Conservation (phyloP, 106 monocot species). For the Posidonia australis region DNA sequence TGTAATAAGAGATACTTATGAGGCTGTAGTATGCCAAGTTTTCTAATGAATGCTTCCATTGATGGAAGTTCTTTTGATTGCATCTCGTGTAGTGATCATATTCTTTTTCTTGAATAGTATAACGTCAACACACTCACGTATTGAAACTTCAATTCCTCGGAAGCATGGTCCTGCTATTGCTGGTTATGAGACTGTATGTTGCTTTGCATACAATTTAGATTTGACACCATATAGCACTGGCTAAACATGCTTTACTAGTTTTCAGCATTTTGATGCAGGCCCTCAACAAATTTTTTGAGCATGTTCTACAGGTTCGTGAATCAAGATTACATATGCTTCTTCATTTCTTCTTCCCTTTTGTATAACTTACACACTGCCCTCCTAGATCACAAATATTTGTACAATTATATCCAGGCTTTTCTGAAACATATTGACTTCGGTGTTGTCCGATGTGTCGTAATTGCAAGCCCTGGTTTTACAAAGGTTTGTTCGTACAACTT, state of each 20-base stretch:
- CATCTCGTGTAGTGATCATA: neutral
- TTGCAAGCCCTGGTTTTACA: slow-evolving; percentile 97
- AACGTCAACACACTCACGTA: slow-evolving; percentile 67
- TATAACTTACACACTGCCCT: neutral
- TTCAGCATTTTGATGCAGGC: slow-evolving; percentile 46
- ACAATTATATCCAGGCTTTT: slow-evolving; percentile 36
- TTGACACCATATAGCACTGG: neutral
- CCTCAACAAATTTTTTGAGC: slow-evolving; percentile 90
- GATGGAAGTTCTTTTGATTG: too few relatives aligned
- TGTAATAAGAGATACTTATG: too few relatives aligned
- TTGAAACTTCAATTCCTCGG: slow-evolving; percentile 91
- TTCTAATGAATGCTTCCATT: too few relatives aligned
- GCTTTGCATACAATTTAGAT: neutral
- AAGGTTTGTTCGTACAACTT: slow-evolving; percentile 40
- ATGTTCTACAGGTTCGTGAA: slow-evolving; percentile 81
- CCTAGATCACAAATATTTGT: neutral
- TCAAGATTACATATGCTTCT: neutral
- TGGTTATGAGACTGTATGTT: slow-evolving; percentile 87
- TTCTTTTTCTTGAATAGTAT: slow-evolving; percentile 30
- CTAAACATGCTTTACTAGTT: neutral
- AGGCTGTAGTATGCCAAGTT: too few relatives aligned
- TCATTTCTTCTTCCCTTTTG: slow-evolving; percentile 2
- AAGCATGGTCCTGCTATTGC: slow-evolving; percentile 96
- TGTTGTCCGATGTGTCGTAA: slow-evolving; percentile 76
- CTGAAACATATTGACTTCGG: slow-evolving; percentile 90